Conservation (phyloP, 176 grass and related monocot species). For the Eleusine indica region DNA sequence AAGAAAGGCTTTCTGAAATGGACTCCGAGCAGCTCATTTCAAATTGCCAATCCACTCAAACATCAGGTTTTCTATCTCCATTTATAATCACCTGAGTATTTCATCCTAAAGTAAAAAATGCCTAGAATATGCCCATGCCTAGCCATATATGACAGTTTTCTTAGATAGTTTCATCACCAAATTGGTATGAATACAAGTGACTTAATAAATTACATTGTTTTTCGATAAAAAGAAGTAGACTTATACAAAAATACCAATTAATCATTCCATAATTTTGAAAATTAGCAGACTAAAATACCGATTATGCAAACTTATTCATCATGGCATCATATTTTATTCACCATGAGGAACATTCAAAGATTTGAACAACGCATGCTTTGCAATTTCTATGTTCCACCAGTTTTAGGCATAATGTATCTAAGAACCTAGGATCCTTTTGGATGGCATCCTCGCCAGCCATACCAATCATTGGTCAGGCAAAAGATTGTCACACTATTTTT, state of each 20-base stretch:
- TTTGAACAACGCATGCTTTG: background rate
- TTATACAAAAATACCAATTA: background rate
- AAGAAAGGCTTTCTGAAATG: slow-evolving; percentile 3
- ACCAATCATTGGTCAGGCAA: too few species aligned
- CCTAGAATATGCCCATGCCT: background rate
- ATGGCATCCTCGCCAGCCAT: too few species aligned
- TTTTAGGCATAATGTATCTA: slow-evolving; percentile 3
- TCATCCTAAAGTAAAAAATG: background rate
- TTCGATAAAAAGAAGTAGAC: background rate
- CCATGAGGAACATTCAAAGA: background rate
- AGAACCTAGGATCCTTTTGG: background rate
- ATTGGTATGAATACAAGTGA: background rate
- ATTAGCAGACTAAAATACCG: background rate
- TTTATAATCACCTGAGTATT: background rate
- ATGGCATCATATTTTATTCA: slow-evolving; percentile 13
- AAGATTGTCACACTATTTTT: too few species aligned
- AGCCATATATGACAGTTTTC: background rate
- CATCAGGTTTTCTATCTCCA: background rate
- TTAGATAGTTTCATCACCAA: background rate
- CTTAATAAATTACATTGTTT: background rate
- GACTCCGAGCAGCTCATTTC: background rate
- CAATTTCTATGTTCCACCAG: background rate
- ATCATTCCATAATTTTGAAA: slow-evolving; percentile 1
- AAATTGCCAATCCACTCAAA: background rate
- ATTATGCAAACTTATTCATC: background rate